phyloP scores from a whole-genome alignment of 306 rosid species.

The Trifolium fragiferum region DNA sequence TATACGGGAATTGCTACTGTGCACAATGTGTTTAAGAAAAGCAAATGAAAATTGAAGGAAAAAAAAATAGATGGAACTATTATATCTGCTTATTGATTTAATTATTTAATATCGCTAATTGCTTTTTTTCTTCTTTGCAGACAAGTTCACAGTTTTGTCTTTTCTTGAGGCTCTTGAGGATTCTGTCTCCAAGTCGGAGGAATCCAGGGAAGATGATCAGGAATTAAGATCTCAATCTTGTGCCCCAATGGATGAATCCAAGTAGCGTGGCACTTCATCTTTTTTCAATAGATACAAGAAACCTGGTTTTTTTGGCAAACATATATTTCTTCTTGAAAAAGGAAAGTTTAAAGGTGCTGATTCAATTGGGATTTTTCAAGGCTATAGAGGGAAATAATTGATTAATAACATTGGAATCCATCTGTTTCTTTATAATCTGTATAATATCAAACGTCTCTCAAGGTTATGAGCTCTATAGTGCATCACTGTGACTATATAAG shows the following conservation, averaged over 20 bases:
- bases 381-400: conserved; percentile 23
- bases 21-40: neutral
- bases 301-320: conserved; percentile 20
- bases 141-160: conserved; percentile 86
- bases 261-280: conserved; percentile 47
- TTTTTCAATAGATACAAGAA: conserved; percentile 26
- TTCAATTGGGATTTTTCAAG: conserved; percentile 33
- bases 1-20: neutral
- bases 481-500: too few species aligned
- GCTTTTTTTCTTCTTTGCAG: conserved; percentile 52
- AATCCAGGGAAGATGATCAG: conserved; percentile 66
- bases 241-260: conserved; percentile 80
- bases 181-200: conserved; percentile 68
- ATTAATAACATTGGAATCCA: conserved; percentile 29
- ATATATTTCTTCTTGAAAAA: conserved; percentile 33
- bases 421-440: neutral
- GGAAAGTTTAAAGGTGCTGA: conserved; percentile 31
- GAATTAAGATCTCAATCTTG: conserved; percentile 79
- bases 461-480: neutral
- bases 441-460: neutral
- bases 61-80: neutral
- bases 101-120: conserved; percentile 1
- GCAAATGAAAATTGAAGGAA: neutral
- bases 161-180: conserved; percentile 97
- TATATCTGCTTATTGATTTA: conserved; percentile 26